Evolutionary conservation across 2,329 filamentous ascomycete species (phyloP).

Genomic region (Lithohypha guttulata): DNA sequence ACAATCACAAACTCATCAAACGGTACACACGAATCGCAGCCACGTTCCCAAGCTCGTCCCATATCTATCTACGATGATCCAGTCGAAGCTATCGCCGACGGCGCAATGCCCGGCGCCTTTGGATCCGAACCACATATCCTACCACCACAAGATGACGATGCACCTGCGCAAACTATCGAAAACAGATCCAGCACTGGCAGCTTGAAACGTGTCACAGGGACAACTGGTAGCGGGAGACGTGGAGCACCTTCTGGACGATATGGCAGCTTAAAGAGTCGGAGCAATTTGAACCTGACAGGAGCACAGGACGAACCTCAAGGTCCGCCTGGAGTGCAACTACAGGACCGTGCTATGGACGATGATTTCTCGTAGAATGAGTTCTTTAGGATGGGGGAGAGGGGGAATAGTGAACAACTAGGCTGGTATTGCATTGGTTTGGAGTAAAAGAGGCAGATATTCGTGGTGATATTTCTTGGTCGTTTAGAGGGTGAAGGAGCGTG

Average conservation of each 20-base stretch:
- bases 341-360: constrained; percentile 67
- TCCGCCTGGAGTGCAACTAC: constrained; percentile 43
- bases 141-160: constrained; percentile 26
- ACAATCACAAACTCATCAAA: neutral
- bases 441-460: no score
- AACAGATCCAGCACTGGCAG: constrained; percentile 34
- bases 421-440: no score
- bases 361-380: constrained; percentile 8
- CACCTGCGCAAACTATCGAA: constrained; percentile 16
- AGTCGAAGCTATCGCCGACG: constrained; percentile 25
- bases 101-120: constrained; percentile 22
- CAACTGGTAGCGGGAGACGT: constrained; percentile 24
- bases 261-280: constrained; percentile 30
- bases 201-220: constrained; percentile 41
- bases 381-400: neutral
- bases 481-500: no score
- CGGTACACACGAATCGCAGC: constrained; percentile 1
- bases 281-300: constrained; percentile 26
- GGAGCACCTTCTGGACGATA: constrained; percentile 26
- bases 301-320: constrained; percentile 9
- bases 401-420: no score
- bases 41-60: constrained; percentile 6
- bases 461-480: no score
- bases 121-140: constrained; percentile 24
- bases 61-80: constrained; percentile 33